Evolutionary conservation across 2,329 filamentous ascomycete species (phyloP).

Genomic region (Penicillium sp.): DNA sequence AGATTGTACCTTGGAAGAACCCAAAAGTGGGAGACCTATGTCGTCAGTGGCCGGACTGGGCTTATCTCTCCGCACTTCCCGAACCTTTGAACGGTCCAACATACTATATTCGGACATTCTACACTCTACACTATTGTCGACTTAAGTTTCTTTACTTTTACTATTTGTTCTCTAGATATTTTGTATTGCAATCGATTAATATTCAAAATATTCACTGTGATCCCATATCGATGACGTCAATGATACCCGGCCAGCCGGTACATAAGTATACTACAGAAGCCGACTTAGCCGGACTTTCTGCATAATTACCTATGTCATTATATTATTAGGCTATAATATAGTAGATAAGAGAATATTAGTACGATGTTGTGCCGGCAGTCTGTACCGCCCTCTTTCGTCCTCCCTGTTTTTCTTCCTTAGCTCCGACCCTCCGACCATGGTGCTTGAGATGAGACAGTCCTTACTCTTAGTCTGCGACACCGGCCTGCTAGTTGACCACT

Average conservation of each 20-base stretch:
- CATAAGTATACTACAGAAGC: background rate
- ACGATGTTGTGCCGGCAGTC: too few relatives aligned
- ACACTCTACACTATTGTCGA: background rate
- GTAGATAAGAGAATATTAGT: too few relatives aligned
- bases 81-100: background rate
- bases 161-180: background rate
- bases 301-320: background rate
- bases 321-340: too few relatives aligned
- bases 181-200: background rate
- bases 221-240: background rate
- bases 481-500: too few relatives aligned
- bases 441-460: too few relatives aligned
- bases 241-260: background rate
- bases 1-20: constrained; percentile 1
- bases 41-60: background rate
- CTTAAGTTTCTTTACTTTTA: background rate
- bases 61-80: background rate
- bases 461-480: too few relatives aligned
- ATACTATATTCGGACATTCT: background rate
- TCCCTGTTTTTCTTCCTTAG: too few relatives aligned
- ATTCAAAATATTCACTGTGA: background rate
- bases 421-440: too few relatives aligned
- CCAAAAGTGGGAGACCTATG: background rate
- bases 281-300: constrained; percentile 9
- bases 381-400: too few relatives aligned